Base-by-base conservation (phyloP, 257 asterid genomes). In the Penstemon davidsonii region DNA sequence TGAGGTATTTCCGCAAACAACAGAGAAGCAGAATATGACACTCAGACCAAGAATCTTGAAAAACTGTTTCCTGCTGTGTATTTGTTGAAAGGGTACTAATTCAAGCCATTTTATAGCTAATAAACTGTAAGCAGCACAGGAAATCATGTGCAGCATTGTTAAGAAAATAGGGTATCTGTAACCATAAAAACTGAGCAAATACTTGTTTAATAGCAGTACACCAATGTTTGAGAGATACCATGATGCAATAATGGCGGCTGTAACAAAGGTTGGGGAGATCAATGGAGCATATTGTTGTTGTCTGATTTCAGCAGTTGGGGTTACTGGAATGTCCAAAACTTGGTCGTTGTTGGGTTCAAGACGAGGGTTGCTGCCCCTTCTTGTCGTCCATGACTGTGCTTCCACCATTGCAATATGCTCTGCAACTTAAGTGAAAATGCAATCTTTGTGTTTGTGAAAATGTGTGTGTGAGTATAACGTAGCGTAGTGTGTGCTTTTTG, bases 311-410 rank as follows among this genome's bases (percentile, higher is more conserved):
- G 97, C 93, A n/a, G 97, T 93, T 15, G 99, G 99, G 33, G 97
- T 93, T 8, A 71, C 81, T 43, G 99, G 99, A 62, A 93, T 93
- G 37, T 93, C 96, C 61, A 93, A 46, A 11, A 85, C 88, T 62
- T 90, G 97, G 73, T 88, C 94, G 8, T 72, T 71, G 80, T 11
- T 68, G 42, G 91, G 72, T 40, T 93, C 99, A 10, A 87, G 69
- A 25, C 99, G 89, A 5, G 99, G 99, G 79, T 93, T 93, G 89
- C 97, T 90, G 41, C 90, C 94, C 82, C 99, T 80, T 50, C 97
- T 73, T 5, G 96, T 88, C 2, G 97, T 87, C 96, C 97, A 93
- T 50, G 99, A 90, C 73, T 93, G 99, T 37, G 87, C 86, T 71
- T 93, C 99, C 83, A 91, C 97, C 99, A 93, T 93, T 45, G 56